Evolutionary conservation across 2,329 filamentous ascomycete genomes (phyloP).

Genomic region (Penicillium brevicompactum): DNA sequence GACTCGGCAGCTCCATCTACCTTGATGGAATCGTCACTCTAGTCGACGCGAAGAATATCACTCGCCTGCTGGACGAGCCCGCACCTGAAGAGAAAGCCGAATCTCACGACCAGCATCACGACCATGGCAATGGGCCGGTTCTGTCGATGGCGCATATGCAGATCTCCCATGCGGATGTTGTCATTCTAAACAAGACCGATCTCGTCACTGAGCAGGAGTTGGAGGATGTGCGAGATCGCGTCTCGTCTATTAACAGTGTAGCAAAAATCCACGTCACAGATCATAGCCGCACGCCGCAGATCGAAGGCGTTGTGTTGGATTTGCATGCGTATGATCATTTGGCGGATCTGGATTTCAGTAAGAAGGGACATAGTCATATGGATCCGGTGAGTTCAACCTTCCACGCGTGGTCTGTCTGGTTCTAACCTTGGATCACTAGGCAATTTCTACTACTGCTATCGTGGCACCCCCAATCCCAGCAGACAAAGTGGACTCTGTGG

Average conservation of each 20-base stretch:
- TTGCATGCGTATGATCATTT: conserved; percentile 91
- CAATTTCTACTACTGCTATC: conserved; percentile 81
- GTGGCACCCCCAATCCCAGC: conserved; percentile 62
- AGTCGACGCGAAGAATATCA: conserved; percentile 91
- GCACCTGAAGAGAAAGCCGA: conserved; percentile 49
- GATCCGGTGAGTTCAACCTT: conserved; percentile 68
- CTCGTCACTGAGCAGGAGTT: conserved; percentile 73
- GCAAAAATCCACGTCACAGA: conserved; percentile 82
- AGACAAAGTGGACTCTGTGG: conserved; percentile 64
- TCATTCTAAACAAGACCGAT: conserved; percentile 93
- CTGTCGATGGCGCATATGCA: conserved; percentile 94
- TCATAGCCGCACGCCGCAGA: conserved; percentile 74
- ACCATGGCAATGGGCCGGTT: conserved; percentile 59
- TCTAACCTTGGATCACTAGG: conserved; percentile 48
- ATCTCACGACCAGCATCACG: conserved; percentile 46
- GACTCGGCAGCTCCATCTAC: conserved; percentile 91
- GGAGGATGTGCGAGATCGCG: conserved; percentile 66
- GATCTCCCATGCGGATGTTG: conserved; percentile 93
- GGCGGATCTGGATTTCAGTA: conserved; percentile 68
- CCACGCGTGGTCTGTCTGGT: background rate
- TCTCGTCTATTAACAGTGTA: conserved; percentile 84
- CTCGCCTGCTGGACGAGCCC: conserved; percentile 75
- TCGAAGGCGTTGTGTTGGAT: conserved; percentile 86
- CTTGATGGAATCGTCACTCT: conserved; percentile 95
- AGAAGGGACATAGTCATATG: conserved; percentile 84